A percentile compares a stretch with the other conserved stretches of the same genome.
These are phyloP conservation scores for Penicillium silybi DNA, from an alignment of 495 filamentous ascomycete species.

Conservation along the genomic window DNA sequence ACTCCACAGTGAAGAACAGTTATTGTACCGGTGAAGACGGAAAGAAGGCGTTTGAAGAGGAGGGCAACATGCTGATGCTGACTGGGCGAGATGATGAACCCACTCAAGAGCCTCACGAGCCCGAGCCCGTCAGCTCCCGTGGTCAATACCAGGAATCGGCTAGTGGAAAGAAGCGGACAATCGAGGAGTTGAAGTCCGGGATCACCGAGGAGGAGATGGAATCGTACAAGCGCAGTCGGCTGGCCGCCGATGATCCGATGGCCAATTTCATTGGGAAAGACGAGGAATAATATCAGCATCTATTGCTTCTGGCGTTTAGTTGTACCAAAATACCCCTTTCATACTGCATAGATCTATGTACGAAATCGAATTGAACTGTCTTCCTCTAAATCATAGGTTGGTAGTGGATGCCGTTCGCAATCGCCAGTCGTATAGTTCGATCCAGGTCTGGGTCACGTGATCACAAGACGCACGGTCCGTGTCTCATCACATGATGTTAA, in stretches of 20 bases:
- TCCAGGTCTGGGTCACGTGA: slow-evolving; percentile 5
- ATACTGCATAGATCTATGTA: slow-evolving; percentile 7
- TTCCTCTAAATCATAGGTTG: neutral
- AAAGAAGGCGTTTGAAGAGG: slow-evolving; percentile 65
- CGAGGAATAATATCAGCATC: slow-evolving; percentile 7
- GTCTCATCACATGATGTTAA: neutral
- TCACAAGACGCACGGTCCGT: neutral
- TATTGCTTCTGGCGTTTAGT: slow-evolving; percentile 15
- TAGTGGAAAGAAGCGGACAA: slow-evolving; percentile 60
- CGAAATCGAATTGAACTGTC: neutral
- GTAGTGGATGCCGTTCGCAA: neutral
- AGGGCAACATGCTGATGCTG: slow-evolving; percentile 53
- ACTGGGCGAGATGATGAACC: slow-evolving; percentile 29
- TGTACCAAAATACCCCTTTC: slow-evolving; percentile 27
- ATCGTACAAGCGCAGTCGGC: slow-evolving; percentile 68
- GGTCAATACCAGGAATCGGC: slow-evolving; percentile 23
- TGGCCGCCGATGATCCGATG: slow-evolving; percentile 79
- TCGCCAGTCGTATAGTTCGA: neutral
- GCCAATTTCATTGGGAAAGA: slow-evolving; percentile 66
- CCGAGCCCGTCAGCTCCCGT: slow-evolving; percentile 26
- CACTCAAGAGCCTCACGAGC: slow-evolving; percentile 14
- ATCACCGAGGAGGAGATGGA: slow-evolving; percentile 81
- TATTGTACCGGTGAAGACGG: slow-evolving; percentile 94
- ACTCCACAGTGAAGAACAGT: slow-evolving; percentile 87
- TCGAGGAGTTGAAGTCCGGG: slow-evolving; percentile 67